A percentile compares a stretch with the other conserved stretches of the same genome.
Evolutionary conservation across 139 green algal species (phyloP).

Genomic region (Closterium sp.): DNA sequence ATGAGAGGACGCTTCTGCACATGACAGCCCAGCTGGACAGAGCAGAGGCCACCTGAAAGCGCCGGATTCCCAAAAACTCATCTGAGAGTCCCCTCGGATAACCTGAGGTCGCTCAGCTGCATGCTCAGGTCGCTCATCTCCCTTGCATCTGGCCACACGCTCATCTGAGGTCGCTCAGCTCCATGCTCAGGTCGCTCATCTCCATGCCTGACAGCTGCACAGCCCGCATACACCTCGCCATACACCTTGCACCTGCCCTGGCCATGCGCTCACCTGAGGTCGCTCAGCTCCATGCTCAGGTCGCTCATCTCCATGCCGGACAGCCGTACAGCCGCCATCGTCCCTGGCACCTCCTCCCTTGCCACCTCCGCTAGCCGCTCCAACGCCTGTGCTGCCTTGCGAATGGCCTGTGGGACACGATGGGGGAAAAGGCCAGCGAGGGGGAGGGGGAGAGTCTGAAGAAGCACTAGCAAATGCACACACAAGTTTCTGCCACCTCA

Average conservation of each 20-base stretch:
- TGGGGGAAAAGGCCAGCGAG: too few relatives aligned
- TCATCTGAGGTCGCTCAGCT: too few relatives aligned
- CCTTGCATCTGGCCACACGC: too few relatives aligned
- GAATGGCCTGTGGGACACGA: slow-evolving; percentile 10
- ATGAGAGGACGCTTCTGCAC: background rate
- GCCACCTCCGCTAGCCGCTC: slow-evolving; percentile 43
- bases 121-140: slow-evolving; percentile 54
- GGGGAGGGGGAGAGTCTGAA: too few relatives aligned
- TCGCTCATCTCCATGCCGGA: background rate
- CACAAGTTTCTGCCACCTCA: slow-evolving; percentile 35
- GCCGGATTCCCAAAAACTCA: background rate
- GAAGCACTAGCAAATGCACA: background rate
- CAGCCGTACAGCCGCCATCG: slow-evolving; percentile 35
- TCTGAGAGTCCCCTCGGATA: too few relatives aligned
- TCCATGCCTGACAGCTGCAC: too few relatives aligned
- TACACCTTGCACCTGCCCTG: too few relatives aligned
- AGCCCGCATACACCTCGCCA: too few relatives aligned
- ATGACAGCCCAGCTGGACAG: background rate
- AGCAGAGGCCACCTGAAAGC: background rate
- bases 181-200: too few relatives aligned
- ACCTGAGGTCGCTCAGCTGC: too few relatives aligned
- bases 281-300: slow-evolving; percentile 50
- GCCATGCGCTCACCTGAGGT: too few relatives aligned
- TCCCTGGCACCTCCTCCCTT: slow-evolving; percentile 12
- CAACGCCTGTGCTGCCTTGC: slow-evolving; percentile 21